These are phyloP conservation scores for Salvia miltiorrhiza DNA, from an alignment of 257 asterid species.

Conservation along the genomic window DNA sequence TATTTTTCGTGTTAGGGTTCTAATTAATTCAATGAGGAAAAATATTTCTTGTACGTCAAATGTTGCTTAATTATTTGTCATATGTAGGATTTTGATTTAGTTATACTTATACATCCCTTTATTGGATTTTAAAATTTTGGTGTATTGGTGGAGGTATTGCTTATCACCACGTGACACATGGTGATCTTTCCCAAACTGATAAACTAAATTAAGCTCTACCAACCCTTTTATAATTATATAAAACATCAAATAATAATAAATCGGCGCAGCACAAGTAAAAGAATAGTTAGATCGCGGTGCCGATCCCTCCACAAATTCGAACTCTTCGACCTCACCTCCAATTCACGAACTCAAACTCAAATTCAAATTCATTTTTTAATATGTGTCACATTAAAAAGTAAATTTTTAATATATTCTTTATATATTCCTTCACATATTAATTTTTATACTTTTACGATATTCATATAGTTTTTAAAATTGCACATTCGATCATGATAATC, in stretches of 20 bases:
- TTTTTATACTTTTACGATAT: no score
- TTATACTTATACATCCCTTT: not conserved
- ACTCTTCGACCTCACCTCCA: no score
- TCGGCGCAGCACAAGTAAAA: not conserved
- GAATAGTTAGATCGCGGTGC: no score
- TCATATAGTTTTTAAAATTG: no score
- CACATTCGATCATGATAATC: no score
- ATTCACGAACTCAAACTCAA: no score
- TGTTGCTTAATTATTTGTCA: conserved; percentile 14
- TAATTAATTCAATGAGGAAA: conserved; percentile 10
- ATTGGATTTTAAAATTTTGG: not conserved
- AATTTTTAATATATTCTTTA: no score
- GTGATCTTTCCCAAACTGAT: not conserved
- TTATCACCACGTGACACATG: conserved; percentile 24
- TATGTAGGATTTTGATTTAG: conserved; percentile 5
- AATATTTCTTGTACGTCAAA: conserved; percentile 37
- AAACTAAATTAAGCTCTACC: conserved; percentile 5
- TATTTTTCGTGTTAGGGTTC: not conserved
- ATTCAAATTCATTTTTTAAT: no score
- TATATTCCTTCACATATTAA: no score
- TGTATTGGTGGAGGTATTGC: not conserved
- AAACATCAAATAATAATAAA: not conserved
- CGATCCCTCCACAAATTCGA: no score
- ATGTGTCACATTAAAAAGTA: no score
- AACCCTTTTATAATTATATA: not conserved